Conservation (phyloP, 345 rosid species). For the Pugionium cornutum region DNA sequence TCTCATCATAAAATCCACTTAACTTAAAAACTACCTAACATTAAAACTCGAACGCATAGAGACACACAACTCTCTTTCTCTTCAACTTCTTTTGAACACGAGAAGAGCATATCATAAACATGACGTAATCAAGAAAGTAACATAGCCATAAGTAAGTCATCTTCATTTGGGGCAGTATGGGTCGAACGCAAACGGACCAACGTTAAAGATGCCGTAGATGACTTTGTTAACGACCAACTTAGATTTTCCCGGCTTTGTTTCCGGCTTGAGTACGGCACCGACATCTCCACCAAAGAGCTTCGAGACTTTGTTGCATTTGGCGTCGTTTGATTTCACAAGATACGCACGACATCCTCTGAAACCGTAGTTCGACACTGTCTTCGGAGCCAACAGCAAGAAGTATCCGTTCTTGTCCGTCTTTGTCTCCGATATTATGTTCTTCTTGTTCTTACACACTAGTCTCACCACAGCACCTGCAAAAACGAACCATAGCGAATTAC, state of each 20-base stretch:
- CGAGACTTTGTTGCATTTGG: conserved; percentile 51
- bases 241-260: conserved; percentile 35
- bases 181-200: conserved; percentile 84
- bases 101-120: not conserved
- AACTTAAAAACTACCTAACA: conserved; percentile 30
- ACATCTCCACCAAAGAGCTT: conserved; percentile 56
- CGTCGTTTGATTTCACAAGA: conserved; percentile 49
- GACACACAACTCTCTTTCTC: conserved; percentile 20
- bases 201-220: conserved; percentile 53
- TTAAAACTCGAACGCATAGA: conserved; percentile 6
- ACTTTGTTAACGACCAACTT: conserved; percentile 36
- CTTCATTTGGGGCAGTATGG: conserved; percentile 60
- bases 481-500: not conserved
- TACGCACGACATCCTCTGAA: conserved; percentile 70
- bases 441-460: conserved; percentile 69
- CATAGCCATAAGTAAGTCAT: not conserved
- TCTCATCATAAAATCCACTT: not conserved
- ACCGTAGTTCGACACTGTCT: conserved; percentile 71
- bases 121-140: conserved; percentile 21
- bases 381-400: conserved; percentile 64
- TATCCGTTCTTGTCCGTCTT: conserved; percentile 60
- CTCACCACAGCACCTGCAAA: conserved; percentile 67
- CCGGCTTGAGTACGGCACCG: conserved; percentile 58
- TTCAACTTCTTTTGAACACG: not conserved
- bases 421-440: conserved; percentile 28